These are phyloP conservation scores for Diaporthe sp. DNA, from an alignment of 2,329 filamentous ascomycete species.

Conservation along the genomic window DNA sequence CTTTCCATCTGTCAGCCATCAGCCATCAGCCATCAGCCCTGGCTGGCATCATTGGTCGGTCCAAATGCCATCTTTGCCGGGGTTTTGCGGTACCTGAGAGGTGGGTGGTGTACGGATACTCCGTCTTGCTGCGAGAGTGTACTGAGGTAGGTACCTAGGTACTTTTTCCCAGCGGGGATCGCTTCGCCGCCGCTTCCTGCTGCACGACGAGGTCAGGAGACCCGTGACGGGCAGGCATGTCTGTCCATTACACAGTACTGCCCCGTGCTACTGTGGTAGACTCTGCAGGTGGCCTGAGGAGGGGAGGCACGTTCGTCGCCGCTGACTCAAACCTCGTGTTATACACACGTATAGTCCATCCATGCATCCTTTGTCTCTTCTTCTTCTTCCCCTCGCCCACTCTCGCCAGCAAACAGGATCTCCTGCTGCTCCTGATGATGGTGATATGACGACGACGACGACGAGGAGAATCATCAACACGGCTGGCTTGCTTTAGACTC, in stretches of 20 bases:
- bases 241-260: constrained; percentile 7
- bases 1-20: constrained; percentile 8
- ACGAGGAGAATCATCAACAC: neutral
- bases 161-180: neutral
- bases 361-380: neutral
- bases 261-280: neutral
- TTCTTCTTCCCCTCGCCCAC: neutral
- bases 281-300: constrained; percentile 14
- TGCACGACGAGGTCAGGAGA: constrained; percentile 29
- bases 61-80: neutral
- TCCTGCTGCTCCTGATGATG: neutral
- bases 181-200: constrained; percentile 10
- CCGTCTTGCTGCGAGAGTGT: neutral
- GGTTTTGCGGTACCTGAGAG: neutral
- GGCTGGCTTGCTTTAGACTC: neutral
- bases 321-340: constrained; percentile 26
- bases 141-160: neutral
- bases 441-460: neutral
- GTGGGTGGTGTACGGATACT: neutral
- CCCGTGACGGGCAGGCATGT: constrained; percentile 22
- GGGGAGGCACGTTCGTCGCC: constrained; percentile 4
- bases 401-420: neutral
- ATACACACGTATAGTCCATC: neutral
- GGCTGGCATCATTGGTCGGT: neutral
- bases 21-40: constrained; percentile 3